These are phyloP conservation scores for Colletotrichum echinochloae DNA, from an alignment of 2,329 filamentous ascomycete genomes.

Conservation along the genomic window DNA sequence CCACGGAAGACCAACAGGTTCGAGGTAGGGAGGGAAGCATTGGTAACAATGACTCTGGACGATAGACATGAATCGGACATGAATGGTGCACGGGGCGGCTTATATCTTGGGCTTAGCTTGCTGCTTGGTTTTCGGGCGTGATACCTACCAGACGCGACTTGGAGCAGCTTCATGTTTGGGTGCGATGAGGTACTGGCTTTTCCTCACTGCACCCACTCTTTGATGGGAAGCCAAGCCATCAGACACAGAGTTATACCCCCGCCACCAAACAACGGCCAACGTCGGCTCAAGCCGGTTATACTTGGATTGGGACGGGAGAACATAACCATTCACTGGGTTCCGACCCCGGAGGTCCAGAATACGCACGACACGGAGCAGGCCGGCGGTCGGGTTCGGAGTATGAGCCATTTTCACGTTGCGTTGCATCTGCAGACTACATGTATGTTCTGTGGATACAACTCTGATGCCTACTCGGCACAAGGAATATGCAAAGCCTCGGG, in stretches of 20 bases:
- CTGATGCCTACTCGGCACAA: background rate
- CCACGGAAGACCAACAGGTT: background rate
- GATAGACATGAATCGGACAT: too few species aligned
- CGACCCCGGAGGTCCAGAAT: slow-evolving; percentile 19
- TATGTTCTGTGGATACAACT: slow-evolving; percentile 5
- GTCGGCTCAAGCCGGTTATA: slow-evolving; percentile 28
- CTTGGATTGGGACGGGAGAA: background rate
- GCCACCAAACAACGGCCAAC: slow-evolving; percentile 3
- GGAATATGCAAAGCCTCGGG: background rate
- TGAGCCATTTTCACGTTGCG: background rate
- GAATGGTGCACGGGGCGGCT: background rate
- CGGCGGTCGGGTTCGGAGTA: background rate
- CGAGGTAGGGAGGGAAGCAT: background rate
- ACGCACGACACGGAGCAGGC: background rate
- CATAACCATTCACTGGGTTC: background rate
- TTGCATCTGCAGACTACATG: background rate
- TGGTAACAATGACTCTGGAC: background rate
- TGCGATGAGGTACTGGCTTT: background rate
- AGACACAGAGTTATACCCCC: background rate
- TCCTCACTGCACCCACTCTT: background rate
- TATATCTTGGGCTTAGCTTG: background rate
- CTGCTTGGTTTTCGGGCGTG: background rate
- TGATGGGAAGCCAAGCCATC: background rate
- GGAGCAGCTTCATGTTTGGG: background rate
- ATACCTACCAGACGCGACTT: background rate